A percentile compares a stretch with the other conserved stretches of the same genome.
These are phyloP conservation scores for Gypsophila paniculata DNA, from an alignment of 179 eudicot genomes.

Conservation along the genomic window DNA sequence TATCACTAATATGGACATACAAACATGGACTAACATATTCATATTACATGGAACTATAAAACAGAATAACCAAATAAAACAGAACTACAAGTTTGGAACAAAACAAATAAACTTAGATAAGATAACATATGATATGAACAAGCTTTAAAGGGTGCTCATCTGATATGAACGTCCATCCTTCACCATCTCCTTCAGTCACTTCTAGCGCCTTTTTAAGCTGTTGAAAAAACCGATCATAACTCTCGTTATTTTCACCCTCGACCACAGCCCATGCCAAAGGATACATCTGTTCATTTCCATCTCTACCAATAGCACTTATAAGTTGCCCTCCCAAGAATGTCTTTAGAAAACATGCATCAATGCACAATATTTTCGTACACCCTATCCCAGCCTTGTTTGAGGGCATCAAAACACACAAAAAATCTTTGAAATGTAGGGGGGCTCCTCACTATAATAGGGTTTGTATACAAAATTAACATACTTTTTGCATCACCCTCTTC, in stretches of 20 bases:
- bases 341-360: background rate
- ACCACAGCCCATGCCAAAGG: background rate
- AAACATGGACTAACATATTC: too few species aligned
- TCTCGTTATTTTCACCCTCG: background rate
- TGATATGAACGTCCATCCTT: background rate
- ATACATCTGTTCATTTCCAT: background rate
- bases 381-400: background rate
- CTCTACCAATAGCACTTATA: background rate
- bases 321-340: background rate
- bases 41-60: too few species aligned
- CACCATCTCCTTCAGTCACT: background rate
- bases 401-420: background rate
- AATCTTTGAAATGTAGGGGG: background rate
- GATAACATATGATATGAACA: too few species aligned
- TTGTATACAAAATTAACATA: background rate
- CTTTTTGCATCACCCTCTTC: background rate
- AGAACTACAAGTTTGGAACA: background rate
- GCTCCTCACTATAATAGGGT: background rate
- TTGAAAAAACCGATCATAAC: background rate
- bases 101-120: background rate
- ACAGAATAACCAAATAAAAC: too few species aligned
- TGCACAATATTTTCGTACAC: background rate
- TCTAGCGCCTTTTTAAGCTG: background rate
- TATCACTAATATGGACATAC: too few species aligned
- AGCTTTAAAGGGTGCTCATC: conserved; percentile 9